Conservation (phyloP, 2,329 filamentous ascomycete genomes). For the Dothidotthia symphoricarpi region DNA sequence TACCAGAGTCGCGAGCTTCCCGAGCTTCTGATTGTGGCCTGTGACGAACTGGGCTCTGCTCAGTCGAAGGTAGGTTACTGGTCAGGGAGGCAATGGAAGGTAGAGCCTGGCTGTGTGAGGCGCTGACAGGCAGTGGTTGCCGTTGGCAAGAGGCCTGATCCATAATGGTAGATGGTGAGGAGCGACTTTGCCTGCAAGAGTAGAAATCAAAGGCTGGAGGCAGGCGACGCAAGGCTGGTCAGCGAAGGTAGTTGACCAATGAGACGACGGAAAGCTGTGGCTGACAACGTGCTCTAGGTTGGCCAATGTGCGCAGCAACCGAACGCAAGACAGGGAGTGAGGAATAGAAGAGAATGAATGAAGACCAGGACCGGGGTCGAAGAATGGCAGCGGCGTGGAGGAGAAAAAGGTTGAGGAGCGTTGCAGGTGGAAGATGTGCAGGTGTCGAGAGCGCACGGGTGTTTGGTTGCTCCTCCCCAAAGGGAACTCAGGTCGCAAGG, state of each 20-base stretch:
- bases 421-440: conserved; percentile 5
- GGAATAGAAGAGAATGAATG: conserved; percentile 6
- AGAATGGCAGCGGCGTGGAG: conserved; percentile 21
- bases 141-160: conserved; percentile 32
- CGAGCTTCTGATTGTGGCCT: conserved; percentile 46
- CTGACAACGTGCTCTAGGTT: conserved; percentile 8
- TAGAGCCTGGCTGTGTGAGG: conserved; percentile 39
- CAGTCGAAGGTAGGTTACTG: conserved; percentile 31
- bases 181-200: conserved; percentile 3
- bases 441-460: conserved; percentile 14
- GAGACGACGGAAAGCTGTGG: conserved; percentile 12
- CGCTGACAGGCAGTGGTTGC: conserved; percentile 16
- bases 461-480: conserved; percentile 18
- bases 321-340: conserved; percentile 8
- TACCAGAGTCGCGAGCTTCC: conserved; percentile 57
- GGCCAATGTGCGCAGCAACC: conserved; percentile 6
- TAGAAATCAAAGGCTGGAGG: conserved; percentile 10
- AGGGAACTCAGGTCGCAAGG: conserved; percentile 22
- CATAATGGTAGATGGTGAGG: conserved; percentile 21
- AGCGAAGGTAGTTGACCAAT: conserved; percentile 21
- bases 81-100: conserved; percentile 42
- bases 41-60: conserved; percentile 34
- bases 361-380: conserved; percentile 3
- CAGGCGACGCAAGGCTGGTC: conserved; percentile 28
- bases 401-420: conserved; percentile 7